Percentiles rank a stretch among this genome's conserved stretches.
Evolutionary conservation across 768 basidiomycete genomes (phyloP).

Genomic region (Hortiboletus flavorubellus): DNA sequence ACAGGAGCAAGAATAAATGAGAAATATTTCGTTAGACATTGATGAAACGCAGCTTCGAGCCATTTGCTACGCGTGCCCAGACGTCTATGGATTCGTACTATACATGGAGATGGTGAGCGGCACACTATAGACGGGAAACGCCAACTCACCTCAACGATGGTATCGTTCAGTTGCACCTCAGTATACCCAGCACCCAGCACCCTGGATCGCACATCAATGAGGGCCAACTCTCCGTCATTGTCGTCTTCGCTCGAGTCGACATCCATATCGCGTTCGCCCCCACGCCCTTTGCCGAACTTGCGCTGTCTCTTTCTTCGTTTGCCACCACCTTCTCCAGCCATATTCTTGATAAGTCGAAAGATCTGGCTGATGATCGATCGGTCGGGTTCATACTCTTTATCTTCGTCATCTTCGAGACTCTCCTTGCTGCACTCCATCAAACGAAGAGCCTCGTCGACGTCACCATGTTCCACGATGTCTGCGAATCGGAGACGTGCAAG

Average conservation of each 20-base stretch:
- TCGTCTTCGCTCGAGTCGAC: constrained; percentile 67
- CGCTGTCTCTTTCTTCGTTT: constrained; percentile 43
- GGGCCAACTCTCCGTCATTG: constrained; percentile 67
- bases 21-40: constrained; percentile 16
- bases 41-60: constrained; percentile 75
- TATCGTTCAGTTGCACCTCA: constrained; percentile 85
- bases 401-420: constrained; percentile 78
- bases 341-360: constrained; percentile 86
- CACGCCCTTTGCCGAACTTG: constrained; percentile 67
- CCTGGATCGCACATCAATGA: constrained; percentile 85
- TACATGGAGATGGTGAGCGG: constrained; percentile 10
- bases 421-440: constrained; percentile 97
- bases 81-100: constrained; percentile 89
- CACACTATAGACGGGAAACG: not conserved
- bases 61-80: constrained; percentile 79
- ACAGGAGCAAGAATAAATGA: not conserved
- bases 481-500: constrained; percentile 89
- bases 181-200: constrained; percentile 87
- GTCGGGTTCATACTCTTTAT: constrained; percentile 67
- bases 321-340: constrained; percentile 51
- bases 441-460: constrained; percentile 95
- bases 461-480: constrained; percentile 72
- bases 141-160: constrained; percentile 67
- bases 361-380: constrained; percentile 80
- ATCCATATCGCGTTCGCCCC: constrained; percentile 65